Evolutionary conservation across 1,284 basidiomycete species (phyloP).

Genomic region (Sanghuangporus baumii): DNA sequence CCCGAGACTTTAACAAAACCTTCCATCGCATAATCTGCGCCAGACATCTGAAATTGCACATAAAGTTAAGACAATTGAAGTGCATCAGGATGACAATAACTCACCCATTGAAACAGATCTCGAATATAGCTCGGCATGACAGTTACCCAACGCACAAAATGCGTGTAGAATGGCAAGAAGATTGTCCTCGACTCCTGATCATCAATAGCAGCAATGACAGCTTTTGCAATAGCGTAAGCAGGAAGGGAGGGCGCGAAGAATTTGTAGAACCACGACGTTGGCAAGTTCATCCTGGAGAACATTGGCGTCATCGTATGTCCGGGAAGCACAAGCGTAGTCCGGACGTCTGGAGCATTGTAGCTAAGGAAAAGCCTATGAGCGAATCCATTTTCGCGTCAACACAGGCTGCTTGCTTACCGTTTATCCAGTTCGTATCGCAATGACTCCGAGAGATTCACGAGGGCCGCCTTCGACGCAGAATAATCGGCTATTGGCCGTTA

Average conservation of each 20-base stretch:
- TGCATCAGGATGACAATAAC: slow-evolving; percentile 20
- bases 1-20: slow-evolving; percentile 44
- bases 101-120: slow-evolving; percentile 69
- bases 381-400: slow-evolving; percentile 9
- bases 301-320: slow-evolving; percentile 72
- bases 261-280: slow-evolving; percentile 45
- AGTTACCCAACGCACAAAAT: slow-evolving; percentile 50
- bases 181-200: slow-evolving; percentile 69
- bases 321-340: slow-evolving; percentile 77
- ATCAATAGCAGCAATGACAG: slow-evolving; percentile 75
- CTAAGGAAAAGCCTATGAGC: slow-evolving; percentile 33
- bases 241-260: slow-evolving; percentile 74
- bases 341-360: slow-evolving; percentile 67
- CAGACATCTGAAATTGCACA: slow-evolving; percentile 33
- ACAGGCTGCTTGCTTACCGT: slow-evolving; percentile 33
- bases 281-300: slow-evolving; percentile 57
- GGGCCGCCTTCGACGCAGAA: slow-evolving; percentile 81
- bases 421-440: slow-evolving; percentile 82
- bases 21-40: slow-evolving; percentile 41
- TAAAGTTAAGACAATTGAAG: slow-evolving; percentile 19
- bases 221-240: slow-evolving; percentile 72
- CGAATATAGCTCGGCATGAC: slow-evolving; percentile 65
- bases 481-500: slow-evolving; percentile 68
- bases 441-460: slow-evolving; percentile 71
- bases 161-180: slow-evolving; percentile 66